Conservation (phyloP, 495 filamentous ascomycete genomes). For the Bacidia gigantensis region DNA sequence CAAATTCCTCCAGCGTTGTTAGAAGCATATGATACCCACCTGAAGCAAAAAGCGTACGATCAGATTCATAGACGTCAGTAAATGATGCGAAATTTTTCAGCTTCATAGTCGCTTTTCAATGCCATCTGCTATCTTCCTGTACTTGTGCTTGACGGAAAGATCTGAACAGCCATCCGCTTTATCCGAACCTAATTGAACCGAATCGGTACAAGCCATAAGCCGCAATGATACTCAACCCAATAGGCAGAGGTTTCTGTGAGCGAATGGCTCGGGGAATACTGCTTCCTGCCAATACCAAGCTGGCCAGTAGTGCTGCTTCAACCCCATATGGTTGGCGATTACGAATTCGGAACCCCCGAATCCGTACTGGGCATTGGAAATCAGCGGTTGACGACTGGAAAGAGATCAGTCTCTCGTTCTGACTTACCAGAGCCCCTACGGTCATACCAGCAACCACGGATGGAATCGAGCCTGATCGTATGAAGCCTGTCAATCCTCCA, state of each 20-base stretch:
- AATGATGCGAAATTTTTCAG: too few relatives aligned
- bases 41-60: not conserved
- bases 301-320: conserved; percentile 67
- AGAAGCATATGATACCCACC: conserved; percentile 4
- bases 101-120: too few relatives aligned
- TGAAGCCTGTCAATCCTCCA: conserved; percentile 76
- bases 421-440: conserved; percentile 53
- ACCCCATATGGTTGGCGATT: conserved; percentile 54
- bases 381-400: not conserved
- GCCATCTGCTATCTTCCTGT: too few relatives aligned
- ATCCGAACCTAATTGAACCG: conserved; percentile 25
- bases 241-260: conserved; percentile 62
- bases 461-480: conserved; percentile 69
- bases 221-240: conserved; percentile 52
- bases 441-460: conserved; percentile 70
- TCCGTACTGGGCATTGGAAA: conserved; percentile 34
- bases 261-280: conserved; percentile 74
- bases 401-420: not conserved
- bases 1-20: not conserved
- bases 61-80: conserved; percentile 2
- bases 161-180: too few relatives aligned
- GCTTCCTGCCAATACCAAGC: conserved; percentile 62
- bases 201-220: conserved; percentile 55
- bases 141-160: too few relatives aligned
- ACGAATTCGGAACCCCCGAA: conserved; percentile 58